phyloP scores from a whole-genome alignment of 768 basidiomycete genomes.

The Austroboletus festivus region DNA sequence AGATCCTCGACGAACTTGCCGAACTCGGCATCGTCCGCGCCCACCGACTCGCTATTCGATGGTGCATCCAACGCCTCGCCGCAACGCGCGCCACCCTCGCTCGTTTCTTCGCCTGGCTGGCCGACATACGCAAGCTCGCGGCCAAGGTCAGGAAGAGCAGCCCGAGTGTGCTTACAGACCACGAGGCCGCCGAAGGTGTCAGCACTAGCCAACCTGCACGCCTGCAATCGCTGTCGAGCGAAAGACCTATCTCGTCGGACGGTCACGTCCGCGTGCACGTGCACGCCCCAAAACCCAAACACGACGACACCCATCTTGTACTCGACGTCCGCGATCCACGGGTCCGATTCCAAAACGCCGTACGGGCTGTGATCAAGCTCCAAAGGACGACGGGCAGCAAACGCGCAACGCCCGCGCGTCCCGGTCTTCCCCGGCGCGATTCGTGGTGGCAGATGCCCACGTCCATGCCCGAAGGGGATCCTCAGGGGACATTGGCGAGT shows the following conservation, averaged over 20 bases:
- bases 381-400: conserved; percentile 29
- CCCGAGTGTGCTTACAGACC: not conserved
- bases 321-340: conserved; percentile 25
- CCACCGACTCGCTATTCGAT: conserved; percentile 20
- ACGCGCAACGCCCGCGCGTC: conserved; percentile 14
- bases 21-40: conserved; percentile 23
- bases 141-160: not conserved
- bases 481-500: conserved; percentile 10
- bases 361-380: conserved; percentile 42
- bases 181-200: not conserved
- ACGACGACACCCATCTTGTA: conserved; percentile 8
- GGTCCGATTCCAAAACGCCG: conserved; percentile 38
- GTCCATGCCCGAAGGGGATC: not conserved
- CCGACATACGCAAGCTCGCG: not conserved
- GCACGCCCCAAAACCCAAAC: not conserved
- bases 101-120: conserved; percentile 14
- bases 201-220: not conserved
- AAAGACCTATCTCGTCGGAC: conserved; percentile 2
- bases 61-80: conserved; percentile 19
- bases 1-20: conserved; percentile 21
- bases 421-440: conserved; percentile 23
- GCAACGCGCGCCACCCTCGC: conserved; percentile 5
- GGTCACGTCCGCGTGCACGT: too few species aligned
- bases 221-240: conserved; percentile 3
- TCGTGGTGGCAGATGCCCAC: conserved; percentile 28